These are phyloP conservation scores for Xylaria sp. DNA, from an alignment of 2,329 filamentous ascomycete genomes.

Conservation along the genomic window DNA sequence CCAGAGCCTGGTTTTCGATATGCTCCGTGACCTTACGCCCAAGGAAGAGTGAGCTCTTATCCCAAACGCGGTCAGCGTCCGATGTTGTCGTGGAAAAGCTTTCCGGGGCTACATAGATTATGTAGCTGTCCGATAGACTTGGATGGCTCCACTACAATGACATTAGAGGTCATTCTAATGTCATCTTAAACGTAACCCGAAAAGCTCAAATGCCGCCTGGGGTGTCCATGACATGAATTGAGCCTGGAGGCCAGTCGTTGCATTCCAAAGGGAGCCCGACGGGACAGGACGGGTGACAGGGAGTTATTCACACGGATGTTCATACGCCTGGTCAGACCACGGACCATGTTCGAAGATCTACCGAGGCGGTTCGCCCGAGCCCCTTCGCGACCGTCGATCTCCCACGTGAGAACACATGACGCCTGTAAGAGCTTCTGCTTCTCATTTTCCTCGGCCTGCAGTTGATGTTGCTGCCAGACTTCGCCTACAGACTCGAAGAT, in stretches of 20 bases:
- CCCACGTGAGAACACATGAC: slow-evolving; percentile 13
- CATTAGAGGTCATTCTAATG: not conserved
- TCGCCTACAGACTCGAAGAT: slow-evolving; percentile 6
- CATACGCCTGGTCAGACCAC: slow-evolving; percentile 14
- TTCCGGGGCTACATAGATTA: slow-evolving; percentile 10
- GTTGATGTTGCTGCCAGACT: not conserved
- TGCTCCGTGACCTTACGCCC: slow-evolving; percentile 17
- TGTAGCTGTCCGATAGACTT: slow-evolving; percentile 10
- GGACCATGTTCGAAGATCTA: slow-evolving; percentile 3
- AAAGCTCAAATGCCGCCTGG: not conserved
- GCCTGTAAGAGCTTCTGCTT: slow-evolving; percentile 5
- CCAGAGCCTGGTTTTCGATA: slow-evolving; percentile 15
- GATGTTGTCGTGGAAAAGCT: slow-evolving; percentile 15
- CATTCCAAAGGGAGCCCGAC: not conserved
- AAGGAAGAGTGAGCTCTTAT: slow-evolving; percentile 16
- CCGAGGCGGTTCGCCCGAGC: slow-evolving; percentile 6
- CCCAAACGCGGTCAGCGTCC: slow-evolving; percentile 7
- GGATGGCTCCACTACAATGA: slow-evolving; percentile 5
- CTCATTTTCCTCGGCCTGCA: not conserved
- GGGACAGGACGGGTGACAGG: not conserved
- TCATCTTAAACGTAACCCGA: not conserved
- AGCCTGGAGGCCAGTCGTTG: not conserved
- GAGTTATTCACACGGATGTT: slow-evolving; percentile 4
- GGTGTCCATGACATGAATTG: not conserved
- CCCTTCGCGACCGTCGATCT: slow-evolving; percentile 10